Percentiles rank a stretch among this genome's conserved stretches.
Conservation (phyloP, 495 filamentous ascomycete genomes). For the Penicillium alfredii region DNA sequence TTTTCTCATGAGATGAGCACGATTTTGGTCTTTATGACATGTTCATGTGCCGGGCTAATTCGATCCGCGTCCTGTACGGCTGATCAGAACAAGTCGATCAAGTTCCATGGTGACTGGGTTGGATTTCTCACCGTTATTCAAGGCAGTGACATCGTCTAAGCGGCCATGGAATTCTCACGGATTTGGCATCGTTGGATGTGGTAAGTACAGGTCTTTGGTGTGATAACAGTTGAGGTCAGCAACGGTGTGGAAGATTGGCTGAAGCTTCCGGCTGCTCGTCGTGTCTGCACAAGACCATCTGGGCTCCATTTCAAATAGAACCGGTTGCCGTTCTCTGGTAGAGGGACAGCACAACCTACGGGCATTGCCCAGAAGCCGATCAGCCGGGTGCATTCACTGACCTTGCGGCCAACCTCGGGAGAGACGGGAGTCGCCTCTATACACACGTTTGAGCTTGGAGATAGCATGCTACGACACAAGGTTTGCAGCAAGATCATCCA, state of each 20-base stretch:
- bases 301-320: no score
- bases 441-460: no score
- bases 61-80: conserved; percentile 40
- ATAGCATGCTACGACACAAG: no score
- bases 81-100: conserved; percentile 33
- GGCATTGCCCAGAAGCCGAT: no score
- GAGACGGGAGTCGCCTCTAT: no score
- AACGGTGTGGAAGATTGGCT: conserved; percentile 9
- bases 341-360: no score
- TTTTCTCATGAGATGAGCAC: conserved; percentile 36
- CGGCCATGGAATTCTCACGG: conserved; percentile 27
- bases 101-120: conserved; percentile 32
- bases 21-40: conserved; percentile 9
- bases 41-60: conserved; percentile 27
- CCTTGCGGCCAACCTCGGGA: no score
- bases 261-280: no score
- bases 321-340: no score
- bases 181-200: conserved; percentile 20
- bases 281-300: no score
- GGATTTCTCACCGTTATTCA: conserved; percentile 37
- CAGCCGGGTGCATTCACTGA: no score
- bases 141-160: conserved; percentile 34
- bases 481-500: no score
- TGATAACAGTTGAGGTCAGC: conserved; percentile 46
- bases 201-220: conserved; percentile 50